Percentiles rank a stretch among this genome's conserved stretches.
These are phyloP conservation scores for Earliella scabrosa DNA, from an alignment of 1,284 basidiomycete genomes.

Conservation along the genomic window DNA sequence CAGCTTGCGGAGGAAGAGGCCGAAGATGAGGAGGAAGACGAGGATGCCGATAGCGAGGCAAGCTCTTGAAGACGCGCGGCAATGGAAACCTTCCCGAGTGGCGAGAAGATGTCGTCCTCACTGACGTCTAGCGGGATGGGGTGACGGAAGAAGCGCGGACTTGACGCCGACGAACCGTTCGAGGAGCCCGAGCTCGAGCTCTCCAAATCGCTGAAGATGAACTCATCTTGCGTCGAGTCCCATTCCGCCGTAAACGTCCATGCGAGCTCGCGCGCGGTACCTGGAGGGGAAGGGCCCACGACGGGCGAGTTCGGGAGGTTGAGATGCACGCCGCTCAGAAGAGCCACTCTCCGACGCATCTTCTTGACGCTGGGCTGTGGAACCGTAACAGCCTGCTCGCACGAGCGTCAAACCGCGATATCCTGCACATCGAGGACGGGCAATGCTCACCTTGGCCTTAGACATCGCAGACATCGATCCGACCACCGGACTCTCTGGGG, in stretches of 20 bases:
- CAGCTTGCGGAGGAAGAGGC: slow-evolving; percentile 7
- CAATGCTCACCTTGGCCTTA: slow-evolving; percentile 18
- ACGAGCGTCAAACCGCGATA: too few relatives aligned
- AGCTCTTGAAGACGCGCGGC: slow-evolving; percentile 15
- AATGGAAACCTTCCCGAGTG: slow-evolving; percentile 8
- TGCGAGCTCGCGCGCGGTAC: slow-evolving; percentile 24
- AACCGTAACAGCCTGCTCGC: slow-evolving; percentile 10
- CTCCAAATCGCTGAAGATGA: slow-evolving; percentile 34
- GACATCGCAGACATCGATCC: slow-evolving; percentile 4
- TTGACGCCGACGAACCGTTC: slow-evolving; percentile 15
- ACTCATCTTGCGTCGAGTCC: slow-evolving; percentile 32
- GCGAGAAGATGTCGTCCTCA: slow-evolving; percentile 23
- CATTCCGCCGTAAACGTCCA: slow-evolving; percentile 39
- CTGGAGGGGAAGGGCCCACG: slow-evolving; percentile 22
- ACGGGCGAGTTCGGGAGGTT: slow-evolving; percentile 31
- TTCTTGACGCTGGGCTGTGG: slow-evolving; percentile 35
- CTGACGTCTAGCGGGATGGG: slow-evolving; percentile 34
- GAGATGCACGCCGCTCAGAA: slow-evolving; percentile 33
- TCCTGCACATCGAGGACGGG: too few relatives aligned
- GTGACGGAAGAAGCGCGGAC: slow-evolving; percentile 19
- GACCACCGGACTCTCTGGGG: slow-evolving; percentile 10
- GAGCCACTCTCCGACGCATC: slow-evolving; percentile 32
- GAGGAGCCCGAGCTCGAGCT: slow-evolving; percentile 1
- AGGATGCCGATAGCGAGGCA: slow-evolving; percentile 8
- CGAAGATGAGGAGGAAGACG: background rate